A percentile compares a stretch with the other conserved stretches of the same genome.
These are phyloP conservation scores for Monilinia fructicola DNA, from an alignment of 2,329 filamentous ascomycete species.

Conservation along the genomic window DNA sequence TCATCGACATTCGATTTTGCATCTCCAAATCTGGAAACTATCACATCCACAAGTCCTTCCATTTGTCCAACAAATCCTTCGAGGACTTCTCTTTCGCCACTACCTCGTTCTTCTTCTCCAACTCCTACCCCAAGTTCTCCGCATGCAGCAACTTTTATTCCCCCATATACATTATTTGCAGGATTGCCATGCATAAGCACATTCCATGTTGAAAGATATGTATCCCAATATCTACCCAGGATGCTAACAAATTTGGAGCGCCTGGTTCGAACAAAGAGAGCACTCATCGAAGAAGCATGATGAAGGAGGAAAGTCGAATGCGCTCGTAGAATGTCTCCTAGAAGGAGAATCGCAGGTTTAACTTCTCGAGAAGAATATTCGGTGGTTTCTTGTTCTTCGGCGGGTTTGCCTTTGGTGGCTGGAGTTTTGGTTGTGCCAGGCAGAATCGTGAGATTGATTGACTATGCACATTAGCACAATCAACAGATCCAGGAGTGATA, in stretches of 20 bases:
- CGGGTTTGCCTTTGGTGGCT: slow-evolving; percentile 34
- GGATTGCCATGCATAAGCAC: slow-evolving; percentile 90
- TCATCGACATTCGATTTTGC: slow-evolving; percentile 39
- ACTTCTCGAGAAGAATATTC: slow-evolving; percentile 92
- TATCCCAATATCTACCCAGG: slow-evolving; percentile 79
- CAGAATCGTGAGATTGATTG: slow-evolving; percentile 75
- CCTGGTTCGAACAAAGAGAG: slow-evolving; percentile 64
- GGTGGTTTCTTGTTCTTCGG: slow-evolving; percentile 41
- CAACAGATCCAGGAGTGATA: slow-evolving; percentile 4
- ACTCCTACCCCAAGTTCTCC: slow-evolving; percentile 93
- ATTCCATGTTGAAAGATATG: slow-evolving; percentile 73
- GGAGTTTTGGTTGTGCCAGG: slow-evolving; percentile 56
- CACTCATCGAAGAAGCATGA: slow-evolving; percentile 72
- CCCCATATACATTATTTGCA: slow-evolving; percentile 72
- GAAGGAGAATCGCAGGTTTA: slow-evolving; percentile 73
- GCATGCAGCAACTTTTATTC: slow-evolving; percentile 83
- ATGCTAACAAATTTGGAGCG: slow-evolving; percentile 69
- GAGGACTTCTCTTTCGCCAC: slow-evolving; percentile 87
- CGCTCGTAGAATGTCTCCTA: slow-evolving; percentile 78
- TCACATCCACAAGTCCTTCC: slow-evolving; percentile 81
- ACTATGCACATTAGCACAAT: slow-evolving; percentile 48
- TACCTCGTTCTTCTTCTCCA: slow-evolving; percentile 92
- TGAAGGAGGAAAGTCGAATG: slow-evolving; percentile 85
- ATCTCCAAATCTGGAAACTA: slow-evolving; percentile 80
- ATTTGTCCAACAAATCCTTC: slow-evolving; percentile 81